Conservation (phyloP, 139 green algal species). For the Eudorina sp. region DNA sequence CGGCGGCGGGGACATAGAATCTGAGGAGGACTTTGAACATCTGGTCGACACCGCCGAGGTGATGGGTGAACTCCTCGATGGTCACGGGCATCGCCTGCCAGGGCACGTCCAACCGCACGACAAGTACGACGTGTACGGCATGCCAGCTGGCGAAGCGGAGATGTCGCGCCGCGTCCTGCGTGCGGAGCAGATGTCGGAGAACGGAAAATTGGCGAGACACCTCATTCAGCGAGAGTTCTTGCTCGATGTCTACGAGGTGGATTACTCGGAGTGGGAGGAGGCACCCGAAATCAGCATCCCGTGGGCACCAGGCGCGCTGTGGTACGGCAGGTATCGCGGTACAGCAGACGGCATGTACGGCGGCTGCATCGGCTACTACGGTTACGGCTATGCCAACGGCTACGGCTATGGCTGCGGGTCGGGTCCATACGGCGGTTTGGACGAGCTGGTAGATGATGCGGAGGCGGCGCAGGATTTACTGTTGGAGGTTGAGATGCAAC, state of each 20-base stretch:
- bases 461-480: not conserved
- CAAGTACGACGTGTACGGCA: constrained; percentile 13
- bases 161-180: not conserved
- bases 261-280: not conserved
- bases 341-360: not conserved
- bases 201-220: no score
- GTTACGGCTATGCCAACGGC: not conserved
- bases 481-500: not conserved
- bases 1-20: not conserved
- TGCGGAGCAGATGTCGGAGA: not conserved
- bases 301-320: not conserved
- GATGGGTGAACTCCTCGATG: not conserved
- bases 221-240: not conserved
- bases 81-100: not conserved
- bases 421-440: not conserved
- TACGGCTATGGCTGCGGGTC: not conserved
- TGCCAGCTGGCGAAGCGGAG: not conserved
- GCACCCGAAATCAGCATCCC: not conserved
- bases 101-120: not conserved
- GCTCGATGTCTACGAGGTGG: not conserved
- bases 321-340: not conserved
- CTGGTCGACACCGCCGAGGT: not conserved
- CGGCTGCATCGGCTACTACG: not conserved
- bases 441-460: not conserved
- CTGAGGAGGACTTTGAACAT: not conserved